Percentiles rank a stretch among this genome's conserved stretches.
Conservation (phyloP, 164 flowering plant genomes). For the Macadamia integrifolia region DNA sequence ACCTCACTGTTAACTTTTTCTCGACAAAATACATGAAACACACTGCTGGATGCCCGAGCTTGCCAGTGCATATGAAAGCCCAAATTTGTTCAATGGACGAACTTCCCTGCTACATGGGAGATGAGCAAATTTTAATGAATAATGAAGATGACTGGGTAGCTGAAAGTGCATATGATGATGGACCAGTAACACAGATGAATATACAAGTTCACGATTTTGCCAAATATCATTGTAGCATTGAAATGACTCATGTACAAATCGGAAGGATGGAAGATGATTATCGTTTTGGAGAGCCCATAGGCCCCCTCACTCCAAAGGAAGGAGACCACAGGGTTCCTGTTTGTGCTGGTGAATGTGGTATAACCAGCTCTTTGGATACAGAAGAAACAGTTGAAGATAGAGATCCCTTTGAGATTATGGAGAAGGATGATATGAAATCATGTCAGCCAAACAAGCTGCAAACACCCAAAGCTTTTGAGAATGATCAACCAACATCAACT, state of each 20-base stretch:
- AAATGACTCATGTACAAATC: slow-evolving; percentile 4
- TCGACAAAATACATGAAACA: slow-evolving; percentile 63
- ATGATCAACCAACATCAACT: slow-evolving; percentile 1
- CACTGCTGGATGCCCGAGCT: slow-evolving; percentile 55
- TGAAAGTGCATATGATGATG: background rate
- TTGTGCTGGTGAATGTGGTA: slow-evolving; percentile 8
- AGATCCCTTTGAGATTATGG: background rate
- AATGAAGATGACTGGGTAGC: background rate
- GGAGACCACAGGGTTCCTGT: slow-evolving; percentile 6
- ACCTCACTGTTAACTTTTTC: slow-evolving; percentile 73
- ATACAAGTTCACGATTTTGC: background rate
- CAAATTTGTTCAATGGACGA: slow-evolving; percentile 66
- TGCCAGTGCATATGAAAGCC: slow-evolving; percentile 71
- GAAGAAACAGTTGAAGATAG: slow-evolving; percentile 8
- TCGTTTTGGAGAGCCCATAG: background rate
- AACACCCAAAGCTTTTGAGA: slow-evolving; percentile 5
- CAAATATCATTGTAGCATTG: slow-evolving; percentile 4
- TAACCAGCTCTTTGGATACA: background rate
- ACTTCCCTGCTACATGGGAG: slow-evolving; percentile 54
- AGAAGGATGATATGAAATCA: background rate
- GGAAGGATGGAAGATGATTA: slow-evolving; percentile 10
- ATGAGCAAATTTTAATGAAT: slow-evolving; percentile 15
- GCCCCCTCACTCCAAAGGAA: background rate
- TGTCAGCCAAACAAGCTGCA: slow-evolving; percentile 7
- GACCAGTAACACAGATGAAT: slow-evolving; percentile 4